Base-by-base conservation (phyloP, 805 yeast species). In the Nakazawaea anatomiae region DNA sequence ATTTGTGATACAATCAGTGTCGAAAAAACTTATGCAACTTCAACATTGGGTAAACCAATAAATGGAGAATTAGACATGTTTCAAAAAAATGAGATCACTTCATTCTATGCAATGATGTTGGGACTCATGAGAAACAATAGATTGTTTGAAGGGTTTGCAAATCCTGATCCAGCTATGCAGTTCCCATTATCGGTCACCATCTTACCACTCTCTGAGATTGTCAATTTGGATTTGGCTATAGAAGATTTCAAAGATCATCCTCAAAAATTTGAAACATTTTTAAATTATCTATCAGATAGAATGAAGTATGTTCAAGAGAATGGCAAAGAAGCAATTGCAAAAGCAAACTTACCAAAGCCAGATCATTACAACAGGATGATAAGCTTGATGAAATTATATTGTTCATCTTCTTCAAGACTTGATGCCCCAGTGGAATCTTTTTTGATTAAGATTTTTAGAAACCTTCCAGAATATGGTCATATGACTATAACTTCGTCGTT, bases 401-500 rank as follows among this genome's bases (percentile, higher is more conserved):
- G 79, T 2, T 77, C 80, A 6, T 85, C 47, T 5, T 46, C 82
- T 0, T 80, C 82, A 44, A 58, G 76, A 34, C 60, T 67, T 14
- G 75, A 79, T 58, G 73, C 75, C 25, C 70, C 68, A 2, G 63
- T 76, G 6, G 81, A 77, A 48, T 74, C 88, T 0, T 62, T 78
- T 27, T 66, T 82, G 14, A 61, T 78, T 14, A 71, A 69, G 42
- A 56, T 71, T n/a, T 47, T 71, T 53, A 60, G 72, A 52, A 57
- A 56, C 36, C 27, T 69, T 4, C 60, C 64, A 1, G 47, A 70
- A 14, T 66, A 63, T 44, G 59, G 63, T 18, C 55, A 69, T 41
- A 31, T 62, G 32, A 84, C 80, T 49, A 75, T 80, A 44, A 76
- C 85, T 1, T 71, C 74, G 54, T 73, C 82, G 5, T 58, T 74